Percentiles rank a stretch among this genome's conserved stretches.
Conservation (phyloP, 768 basidiomycete genomes). For the Sutorius australiensis region DNA sequence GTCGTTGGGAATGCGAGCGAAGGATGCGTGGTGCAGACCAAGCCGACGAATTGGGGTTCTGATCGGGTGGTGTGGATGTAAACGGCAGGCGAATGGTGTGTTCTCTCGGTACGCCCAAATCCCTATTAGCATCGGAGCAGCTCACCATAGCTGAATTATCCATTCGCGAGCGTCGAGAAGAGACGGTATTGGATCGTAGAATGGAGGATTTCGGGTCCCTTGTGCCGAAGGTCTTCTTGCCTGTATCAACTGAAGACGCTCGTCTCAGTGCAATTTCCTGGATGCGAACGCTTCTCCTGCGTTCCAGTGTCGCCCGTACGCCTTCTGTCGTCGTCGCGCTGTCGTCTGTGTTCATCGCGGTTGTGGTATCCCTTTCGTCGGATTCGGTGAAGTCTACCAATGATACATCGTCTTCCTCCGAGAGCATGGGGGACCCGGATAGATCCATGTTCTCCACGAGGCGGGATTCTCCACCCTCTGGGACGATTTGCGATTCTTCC, state of each 20-base stretch:
- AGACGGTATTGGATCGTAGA: slow-evolving; percentile 10
- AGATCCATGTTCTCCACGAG: slow-evolving; percentile 27
- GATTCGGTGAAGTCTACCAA: neutral
- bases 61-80: slow-evolving; percentile 13
- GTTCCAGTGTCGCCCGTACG: slow-evolving; percentile 2
- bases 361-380: neutral
- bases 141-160: neutral
- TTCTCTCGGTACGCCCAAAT: slow-evolving; percentile 9
- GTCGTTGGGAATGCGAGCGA: slow-evolving; percentile 26
- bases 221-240: neutral
- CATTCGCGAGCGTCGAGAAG: neutral
- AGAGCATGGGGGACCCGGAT: slow-evolving; percentile 24
- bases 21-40: slow-evolving; percentile 21
- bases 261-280: slow-evolving; percentile 12
- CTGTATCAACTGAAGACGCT: slow-evolving; percentile 1
- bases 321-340: neutral
- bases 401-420: neutral
- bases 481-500: neutral
- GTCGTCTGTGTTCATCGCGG: neutral
- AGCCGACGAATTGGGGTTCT: neutral
- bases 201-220: slow-evolving; percentile 6
- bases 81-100: slow-evolving; percentile 25
- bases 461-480: slow-evolving; percentile 11
- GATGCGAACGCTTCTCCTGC: slow-evolving; percentile 26
- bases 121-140: neutral